Conservation (phyloP, 2,329 filamentous ascomycete species). For the Hypoxylon sp. region DNA sequence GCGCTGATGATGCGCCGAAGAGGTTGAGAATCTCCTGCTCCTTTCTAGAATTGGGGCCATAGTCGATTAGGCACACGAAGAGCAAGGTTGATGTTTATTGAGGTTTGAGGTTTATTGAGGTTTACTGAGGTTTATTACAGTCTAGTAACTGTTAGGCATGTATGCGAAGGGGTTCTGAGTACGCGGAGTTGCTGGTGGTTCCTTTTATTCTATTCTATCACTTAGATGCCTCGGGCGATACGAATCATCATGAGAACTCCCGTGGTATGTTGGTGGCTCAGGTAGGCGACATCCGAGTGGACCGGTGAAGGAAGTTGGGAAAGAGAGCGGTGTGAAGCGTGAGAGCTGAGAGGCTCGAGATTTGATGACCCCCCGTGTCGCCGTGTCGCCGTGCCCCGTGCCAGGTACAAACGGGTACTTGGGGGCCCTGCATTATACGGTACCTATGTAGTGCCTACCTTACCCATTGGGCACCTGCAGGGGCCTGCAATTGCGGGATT, state of each 20-base stretch:
- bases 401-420: conserved; percentile 7
- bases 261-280: conserved; percentile 19
- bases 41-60: conserved; percentile 39
- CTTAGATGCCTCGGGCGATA: conserved; percentile 8
- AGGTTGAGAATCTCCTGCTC: conserved; percentile 43
- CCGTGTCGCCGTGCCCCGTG: background rate
- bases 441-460: conserved; percentile 2
- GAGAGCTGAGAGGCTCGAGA: conserved; percentile 17
- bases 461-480: conserved; percentile 11
- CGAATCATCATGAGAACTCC: conserved; percentile 9
- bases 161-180: conserved; percentile 2
- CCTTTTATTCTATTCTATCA: conserved; percentile 7
- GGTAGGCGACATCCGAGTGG: conserved; percentile 19
- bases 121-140: conserved; percentile 22
- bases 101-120: background rate
- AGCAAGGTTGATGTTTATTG: background rate
- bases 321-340: conserved; percentile 26
- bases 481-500: background rate
- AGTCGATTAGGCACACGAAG: conserved; percentile 5
- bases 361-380: conserved; percentile 10
- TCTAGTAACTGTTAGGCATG: conserved; percentile 16
- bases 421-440: background rate
- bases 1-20: conserved; percentile 42
- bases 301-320: conserved; percentile 21
- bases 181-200: background rate